Evolutionary conservation across 805 yeast species (phyloP), one percentile per base, ranked within the genome.

Genomic region (Zygoascus ofunaensis): DNA sequence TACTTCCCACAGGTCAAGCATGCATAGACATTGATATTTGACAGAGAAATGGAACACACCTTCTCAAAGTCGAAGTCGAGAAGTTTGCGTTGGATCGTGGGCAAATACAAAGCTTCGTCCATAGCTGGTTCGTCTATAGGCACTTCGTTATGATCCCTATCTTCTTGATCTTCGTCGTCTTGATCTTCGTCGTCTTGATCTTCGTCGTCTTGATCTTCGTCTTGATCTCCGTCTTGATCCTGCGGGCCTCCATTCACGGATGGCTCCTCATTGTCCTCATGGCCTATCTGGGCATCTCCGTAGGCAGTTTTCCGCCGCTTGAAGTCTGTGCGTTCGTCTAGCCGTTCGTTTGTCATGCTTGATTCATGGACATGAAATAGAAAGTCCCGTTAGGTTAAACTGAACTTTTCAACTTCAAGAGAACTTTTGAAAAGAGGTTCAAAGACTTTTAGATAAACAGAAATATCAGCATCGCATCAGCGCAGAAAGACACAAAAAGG

Each of bases 1-100:
- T 77, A 85, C 54, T 74, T 79, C 28, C 89, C 90, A 62, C 94
- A 85, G 0, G 71, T 71, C 18, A 85, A 62, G 56, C 94, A 85
- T 26, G 84, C 77, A 54, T 83, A 82, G 0, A 84, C 73, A 53
- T 82, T 80, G 18, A 72, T 64, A 33, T 67, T 71, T 1, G 85
- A 70, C 19, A 83, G 64, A 0, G 87, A 73, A 0, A 80, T 73
- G 36, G 76, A 69, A 59, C 94, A 85, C 1, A 74, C 60, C 55
- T 77, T 78, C 37, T 80, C 86, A 42, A 73, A 71, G 57, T 83
- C 94, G 57, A 85, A 84, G 55, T 85, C 86, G 17, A 77, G 61
- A 3, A 61, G 50, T 5, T 59, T 51, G 33, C 76, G 56, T 49
- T 75, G 67, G 33, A 76, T 66, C 1, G 58, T 55, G 20, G 55